These are phyloP conservation scores for Pseudozyma thailandica DNA, from an alignment of 1,284 basidiomycete genomes.

Conservation along the genomic window DNA sequence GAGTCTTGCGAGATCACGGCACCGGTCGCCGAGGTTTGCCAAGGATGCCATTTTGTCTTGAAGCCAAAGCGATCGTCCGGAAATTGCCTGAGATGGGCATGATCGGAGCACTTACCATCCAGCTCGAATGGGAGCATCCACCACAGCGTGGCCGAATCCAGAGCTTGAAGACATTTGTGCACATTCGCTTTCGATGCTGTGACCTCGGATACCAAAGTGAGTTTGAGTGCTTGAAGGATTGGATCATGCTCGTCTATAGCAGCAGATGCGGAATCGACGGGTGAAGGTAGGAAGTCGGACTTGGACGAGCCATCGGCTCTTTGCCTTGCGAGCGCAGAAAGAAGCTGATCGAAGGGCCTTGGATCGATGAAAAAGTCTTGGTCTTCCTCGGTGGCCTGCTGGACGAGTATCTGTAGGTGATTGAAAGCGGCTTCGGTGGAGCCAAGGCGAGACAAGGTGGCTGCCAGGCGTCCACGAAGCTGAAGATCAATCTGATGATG, in stretches of 20 bases:
- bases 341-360: constrained; percentile 43
- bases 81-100: neutral
- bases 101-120: neutral
- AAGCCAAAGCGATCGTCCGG: constrained; percentile 21
- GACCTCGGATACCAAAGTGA: constrained; percentile 22
- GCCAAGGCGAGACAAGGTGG: constrained; percentile 20
- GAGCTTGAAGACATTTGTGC: constrained; percentile 27
- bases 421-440: constrained; percentile 18
- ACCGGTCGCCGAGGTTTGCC: constrained; percentile 24
- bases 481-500: constrained; percentile 7
- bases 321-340: constrained; percentile 29
- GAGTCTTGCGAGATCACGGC: constrained; percentile 8
- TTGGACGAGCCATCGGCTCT: neutral
- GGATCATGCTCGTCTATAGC: constrained; percentile 17
- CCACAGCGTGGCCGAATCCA: constrained; percentile 35
- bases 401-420: constrained; percentile 9
- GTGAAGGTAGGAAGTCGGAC: constrained; percentile 26
- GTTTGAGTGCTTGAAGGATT: constrained; percentile 29
- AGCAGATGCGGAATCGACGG: constrained; percentile 11
- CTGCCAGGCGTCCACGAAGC: constrained; percentile 33
- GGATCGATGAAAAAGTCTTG: constrained; percentile 16
- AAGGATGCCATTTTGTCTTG: constrained; percentile 37
- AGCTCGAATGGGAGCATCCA: constrained; percentile 43
- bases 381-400: neutral
- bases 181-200: constrained; percentile 27